Conservation (phyloP, 1,284 basidiomycete genomes). For the Schizophyllum amplum region DNA sequence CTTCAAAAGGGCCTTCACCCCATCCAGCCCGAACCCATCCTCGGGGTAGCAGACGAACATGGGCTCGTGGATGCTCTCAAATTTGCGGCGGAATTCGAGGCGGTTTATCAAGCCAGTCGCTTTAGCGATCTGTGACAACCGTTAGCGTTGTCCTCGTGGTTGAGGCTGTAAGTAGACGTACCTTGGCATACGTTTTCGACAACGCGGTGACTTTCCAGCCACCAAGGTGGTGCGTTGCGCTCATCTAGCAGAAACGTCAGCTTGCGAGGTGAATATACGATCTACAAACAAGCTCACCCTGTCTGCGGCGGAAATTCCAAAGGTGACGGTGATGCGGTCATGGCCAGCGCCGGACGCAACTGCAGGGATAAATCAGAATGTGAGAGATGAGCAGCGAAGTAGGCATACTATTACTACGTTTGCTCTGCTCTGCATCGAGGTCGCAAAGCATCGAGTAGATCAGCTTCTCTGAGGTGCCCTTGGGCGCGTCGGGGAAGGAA, state of each 20-base stretch:
- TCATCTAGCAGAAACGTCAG: constrained; percentile 13
- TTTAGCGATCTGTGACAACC: constrained; percentile 16
- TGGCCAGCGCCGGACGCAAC: constrained; percentile 2
- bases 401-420: constrained; percentile 9
- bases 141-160: background rate
- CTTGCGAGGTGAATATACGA: background rate
- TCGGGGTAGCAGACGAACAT: constrained; percentile 40
- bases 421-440: constrained; percentile 23
- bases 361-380: too few species aligned
- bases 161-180: background rate
- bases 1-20: constrained; percentile 28
- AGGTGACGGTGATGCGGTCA: constrained; percentile 27
- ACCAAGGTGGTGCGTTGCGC: constrained; percentile 29
- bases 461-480: constrained; percentile 37
- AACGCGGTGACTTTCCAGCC: constrained; percentile 35
- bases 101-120: constrained; percentile 28
- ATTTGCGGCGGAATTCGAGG: constrained; percentile 36
- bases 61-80: constrained; percentile 27
- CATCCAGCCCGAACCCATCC: constrained; percentile 34
- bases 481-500: constrained; percentile 36
- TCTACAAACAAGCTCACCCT: background rate
- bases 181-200: constrained; percentile 28
- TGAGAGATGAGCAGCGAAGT: too few species aligned
- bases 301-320: constrained; percentile 33
- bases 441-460: constrained; percentile 34